Evolutionary conservation across 768 basidiomycete genomes (phyloP).

Genomic region (Piloderma croceum): DNA sequence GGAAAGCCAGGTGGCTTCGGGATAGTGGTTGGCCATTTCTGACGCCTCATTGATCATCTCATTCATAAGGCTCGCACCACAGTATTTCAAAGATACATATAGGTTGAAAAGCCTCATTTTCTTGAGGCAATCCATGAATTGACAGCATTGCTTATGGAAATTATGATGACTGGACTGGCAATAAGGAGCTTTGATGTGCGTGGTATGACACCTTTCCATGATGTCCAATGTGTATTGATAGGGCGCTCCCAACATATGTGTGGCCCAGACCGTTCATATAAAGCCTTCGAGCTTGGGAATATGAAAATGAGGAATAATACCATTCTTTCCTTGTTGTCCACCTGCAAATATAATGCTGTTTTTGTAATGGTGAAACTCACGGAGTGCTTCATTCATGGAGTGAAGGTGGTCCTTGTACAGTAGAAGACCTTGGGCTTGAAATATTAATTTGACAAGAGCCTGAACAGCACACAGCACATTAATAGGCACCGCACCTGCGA

Average conservation of each 20-base stretch:
- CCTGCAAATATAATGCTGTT: neutral
- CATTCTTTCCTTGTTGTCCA: neutral
- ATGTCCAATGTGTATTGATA: constrained; percentile 6
- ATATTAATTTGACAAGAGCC: constrained; percentile 2
- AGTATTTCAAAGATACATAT: neutral
- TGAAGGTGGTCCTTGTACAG: neutral
- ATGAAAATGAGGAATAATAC: constrained; percentile 1
- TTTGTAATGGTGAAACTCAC: neutral
- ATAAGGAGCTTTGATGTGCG: neutral
- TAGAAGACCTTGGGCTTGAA: neutral
- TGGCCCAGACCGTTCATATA: constrained; percentile 2
- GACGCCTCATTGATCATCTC: neutral
- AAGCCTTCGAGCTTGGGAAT: constrained; percentile 10
- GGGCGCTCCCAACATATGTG: neutral
- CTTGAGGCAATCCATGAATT: neutral
- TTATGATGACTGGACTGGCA: neutral
- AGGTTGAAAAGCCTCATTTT: neutral
- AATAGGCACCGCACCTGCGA: neutral
- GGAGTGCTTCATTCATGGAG: neutral
- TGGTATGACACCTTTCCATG: neutral
- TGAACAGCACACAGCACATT: neutral
- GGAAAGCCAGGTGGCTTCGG: neutral
- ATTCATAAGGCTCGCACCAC: neutral
- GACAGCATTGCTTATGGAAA: neutral
- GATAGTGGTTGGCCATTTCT: neutral